Evolutionary conservation across 202 grass and related monocot genomes (phyloP), one percentile per base, ranked within the genome.

Genomic region (Schoenoplectus tabernaemontani): DNA sequence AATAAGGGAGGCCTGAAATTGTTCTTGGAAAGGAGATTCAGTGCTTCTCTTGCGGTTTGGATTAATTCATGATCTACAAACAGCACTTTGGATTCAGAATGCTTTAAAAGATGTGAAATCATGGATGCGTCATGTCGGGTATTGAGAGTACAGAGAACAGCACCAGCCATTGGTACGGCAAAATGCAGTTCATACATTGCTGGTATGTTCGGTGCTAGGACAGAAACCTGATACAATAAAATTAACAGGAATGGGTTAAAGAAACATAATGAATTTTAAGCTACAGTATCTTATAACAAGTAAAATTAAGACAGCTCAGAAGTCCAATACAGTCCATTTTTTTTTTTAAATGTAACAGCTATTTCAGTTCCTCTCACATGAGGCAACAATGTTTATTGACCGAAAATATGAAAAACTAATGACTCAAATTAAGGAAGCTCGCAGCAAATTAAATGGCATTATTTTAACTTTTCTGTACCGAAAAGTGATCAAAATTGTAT

Each of bases 141-240:
- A 74, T 97, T 93, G 41, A 97, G 87, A 9, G 91, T 70, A 24
- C 84, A 90, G 82, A 97, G 87, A 15, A 93, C 77, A 47, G 78
- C 94, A 41, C 91, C 84, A 5, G 86, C 79, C 94, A 97, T 97
- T 2, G 94, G 91, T 4, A 90, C 80, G 4, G 81, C 84, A 81
- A 97, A 94, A 53, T 97, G 89, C 72, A 94, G 87, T 76, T 97
- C 94, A 68, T 69, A 89, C 62, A 97, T 47, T 10, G 86, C 91
- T 2, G 91, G 91, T 57, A 93, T 64, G 74, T 97, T 97, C 10
- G 84, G 82, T 20, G 94, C 89, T 37, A 97, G 81, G 26, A 88
- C 91, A 2, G 87, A 85, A 0, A 97, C 91, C 94, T 97, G 66
- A 39, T 57, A 48, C 22, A 16, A 48, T 41, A 41, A 66, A 66